Conservation (phyloP, 1,284 basidiomycete genomes). For the Tetrapyrgos nigripes region DNA sequence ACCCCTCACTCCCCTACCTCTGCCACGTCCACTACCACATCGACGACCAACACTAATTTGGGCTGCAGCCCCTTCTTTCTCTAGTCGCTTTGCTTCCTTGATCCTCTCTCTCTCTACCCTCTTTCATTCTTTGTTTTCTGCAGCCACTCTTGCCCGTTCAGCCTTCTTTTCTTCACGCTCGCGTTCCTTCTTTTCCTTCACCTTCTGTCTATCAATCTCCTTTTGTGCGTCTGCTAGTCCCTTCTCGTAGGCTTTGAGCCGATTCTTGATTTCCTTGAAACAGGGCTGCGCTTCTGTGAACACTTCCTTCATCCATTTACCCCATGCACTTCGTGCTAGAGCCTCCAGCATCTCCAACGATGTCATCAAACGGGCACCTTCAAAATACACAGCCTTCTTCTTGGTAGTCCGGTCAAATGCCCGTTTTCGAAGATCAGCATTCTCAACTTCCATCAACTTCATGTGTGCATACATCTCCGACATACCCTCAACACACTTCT, state of each 20-base stretch:
- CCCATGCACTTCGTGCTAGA: background rate
- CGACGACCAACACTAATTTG: background rate
- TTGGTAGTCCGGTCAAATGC: background rate
- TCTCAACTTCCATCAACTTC: slow-evolving; percentile 3
- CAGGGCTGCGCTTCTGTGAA: background rate
- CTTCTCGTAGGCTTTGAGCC: too few species aligned
- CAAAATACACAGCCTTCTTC: background rate
- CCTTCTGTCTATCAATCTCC: too few species aligned
- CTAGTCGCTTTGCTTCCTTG: background rate
- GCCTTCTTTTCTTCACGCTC: too few species aligned
- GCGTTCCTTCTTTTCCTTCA: too few species aligned
- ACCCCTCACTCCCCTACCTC: background rate
- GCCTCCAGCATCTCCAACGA: background rate
- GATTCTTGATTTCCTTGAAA: background rate
- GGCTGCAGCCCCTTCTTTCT: too few species aligned
- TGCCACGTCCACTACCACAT: background rate
- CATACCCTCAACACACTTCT: background rate
- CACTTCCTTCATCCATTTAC: background rate
- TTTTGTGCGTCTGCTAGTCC: too few species aligned
- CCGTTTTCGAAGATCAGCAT: background rate
- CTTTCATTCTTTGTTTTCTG: background rate
- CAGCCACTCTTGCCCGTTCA: background rate
- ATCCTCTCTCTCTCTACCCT: background rate
- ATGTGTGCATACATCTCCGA: background rate
- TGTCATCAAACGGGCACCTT: background rate